Evolutionary conservation across 345 rosid species (phyloP).

Genomic region (Moricandia arvensis): DNA sequence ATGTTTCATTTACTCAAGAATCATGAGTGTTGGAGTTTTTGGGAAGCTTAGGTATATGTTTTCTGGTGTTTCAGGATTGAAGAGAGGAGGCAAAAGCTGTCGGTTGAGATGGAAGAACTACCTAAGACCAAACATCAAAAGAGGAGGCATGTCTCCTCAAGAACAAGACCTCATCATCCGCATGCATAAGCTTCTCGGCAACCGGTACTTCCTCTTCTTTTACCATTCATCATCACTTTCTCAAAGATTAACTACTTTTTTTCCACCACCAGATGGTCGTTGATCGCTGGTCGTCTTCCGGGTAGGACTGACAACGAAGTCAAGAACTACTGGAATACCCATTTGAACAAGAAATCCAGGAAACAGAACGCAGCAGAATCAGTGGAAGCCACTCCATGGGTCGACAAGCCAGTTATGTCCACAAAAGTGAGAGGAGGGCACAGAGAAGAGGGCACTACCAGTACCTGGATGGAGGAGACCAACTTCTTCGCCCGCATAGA

Average conservation of each 20-base stretch:
- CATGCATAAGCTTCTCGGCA: slow-evolving; percentile 72
- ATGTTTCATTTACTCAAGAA: neutral
- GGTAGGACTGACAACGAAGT: slow-evolving; percentile 91
- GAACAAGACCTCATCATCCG: slow-evolving; percentile 86
- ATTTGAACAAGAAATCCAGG: slow-evolving; percentile 62
- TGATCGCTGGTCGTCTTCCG: slow-evolving; percentile 80
- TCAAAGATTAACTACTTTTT: neutral
- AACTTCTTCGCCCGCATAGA: slow-evolving; percentile 29
- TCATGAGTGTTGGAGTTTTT: neutral
- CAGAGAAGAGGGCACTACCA: neutral
- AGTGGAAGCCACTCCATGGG: neutral
- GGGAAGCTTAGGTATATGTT: neutral
- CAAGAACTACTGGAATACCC: slow-evolving; percentile 63
- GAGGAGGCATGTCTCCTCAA: slow-evolving; percentile 71
- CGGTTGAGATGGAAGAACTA: slow-evolving; percentile 87
- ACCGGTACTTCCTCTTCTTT: neutral
- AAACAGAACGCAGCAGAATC: slow-evolving; percentile 40
- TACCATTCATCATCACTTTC: neutral
- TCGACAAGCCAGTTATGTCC: slow-evolving; percentile 13
- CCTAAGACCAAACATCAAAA: slow-evolving; percentile 74
- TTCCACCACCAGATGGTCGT: slow-evolving; percentile 55
- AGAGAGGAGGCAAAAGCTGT: slow-evolving; percentile 87
- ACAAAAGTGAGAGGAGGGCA: slow-evolving; percentile 9
- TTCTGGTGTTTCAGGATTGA: slow-evolving; percentile 47
- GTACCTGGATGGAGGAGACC: slow-evolving; percentile 41